Base-by-base conservation (phyloP, 805 yeast genomes). In the Lipomyces chichibuensis region DNA sequence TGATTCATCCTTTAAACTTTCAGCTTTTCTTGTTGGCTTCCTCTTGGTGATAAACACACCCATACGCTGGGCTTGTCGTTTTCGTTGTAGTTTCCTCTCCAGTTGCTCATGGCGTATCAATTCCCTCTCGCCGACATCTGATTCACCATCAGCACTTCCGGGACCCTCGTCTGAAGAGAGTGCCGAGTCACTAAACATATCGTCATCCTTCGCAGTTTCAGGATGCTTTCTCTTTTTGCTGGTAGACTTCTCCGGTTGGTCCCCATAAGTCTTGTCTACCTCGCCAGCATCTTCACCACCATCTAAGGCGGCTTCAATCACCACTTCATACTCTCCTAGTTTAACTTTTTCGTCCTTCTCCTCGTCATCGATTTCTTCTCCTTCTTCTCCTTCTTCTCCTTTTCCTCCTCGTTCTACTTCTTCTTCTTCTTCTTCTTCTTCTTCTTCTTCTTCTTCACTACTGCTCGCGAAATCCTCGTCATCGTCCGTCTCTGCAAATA, bases 121-220 rank as follows among this genome's bases (percentile, higher is more conserved):
- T 74, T 85, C 91, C 71, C 81, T 81, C 76, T 88, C 94, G 11
- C 93, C 93, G 69, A 83, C 88, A 66, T 88, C 89, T 37, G 87
- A 90, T 20, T 83, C 85, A 35, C 79, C 82, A 8, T 56, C 60
- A 9, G 54, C 66, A 20, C 56, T 39, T 1, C 60, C 61, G 1
- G 33, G 64, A 81, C 63, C 83, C 1, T 86, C 88, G 81, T 64
- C 83, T 2, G 75, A 67, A 75, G 53, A 72, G 74, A 11, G 27
- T 1, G 77, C 71, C 14, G 84, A 80, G n/a, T 80, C 82, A 73
- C 84, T 85, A 71, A 83, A 84, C 59, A 83, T 81, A 62, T 80
- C 84, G 60, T 81, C 86, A n/a, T 76, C 80, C n/a, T 73, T 75
- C 5, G 63, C 25, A 20, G 35, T 33, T 43, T 57, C 55, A 54